Conservation (phyloP, 169 alveolate genomes). For the Miamiensis avidus region DNA sequence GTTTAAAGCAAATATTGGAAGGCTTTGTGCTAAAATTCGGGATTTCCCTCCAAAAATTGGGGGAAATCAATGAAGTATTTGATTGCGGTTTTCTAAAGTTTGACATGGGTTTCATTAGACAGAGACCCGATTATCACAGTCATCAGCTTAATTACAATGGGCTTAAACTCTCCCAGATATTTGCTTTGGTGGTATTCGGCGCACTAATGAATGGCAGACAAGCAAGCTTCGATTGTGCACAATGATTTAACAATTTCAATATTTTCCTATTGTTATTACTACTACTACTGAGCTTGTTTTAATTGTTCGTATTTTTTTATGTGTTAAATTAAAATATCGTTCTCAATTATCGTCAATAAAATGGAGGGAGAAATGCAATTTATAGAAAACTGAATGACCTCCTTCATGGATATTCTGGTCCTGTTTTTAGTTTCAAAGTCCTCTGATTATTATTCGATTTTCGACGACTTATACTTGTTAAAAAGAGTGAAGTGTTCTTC, state of each 20-base stretch:
- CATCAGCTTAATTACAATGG: too few species aligned
- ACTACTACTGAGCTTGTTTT: too few species aligned
- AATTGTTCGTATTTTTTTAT: too few species aligned
- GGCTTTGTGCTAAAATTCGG: neutral
- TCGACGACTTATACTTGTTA: neutral
- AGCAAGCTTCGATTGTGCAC: too few species aligned
- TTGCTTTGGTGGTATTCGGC: too few species aligned
- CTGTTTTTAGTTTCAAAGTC: neutral
- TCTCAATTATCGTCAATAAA: neutral
- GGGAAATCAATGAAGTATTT: neutral
- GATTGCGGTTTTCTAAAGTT: neutral
- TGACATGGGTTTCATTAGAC: too few species aligned
- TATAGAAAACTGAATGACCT: too few species aligned
- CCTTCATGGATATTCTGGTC: neutral
- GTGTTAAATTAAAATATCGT: neutral
- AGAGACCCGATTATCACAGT: too few species aligned
- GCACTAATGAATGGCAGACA: too few species aligned
- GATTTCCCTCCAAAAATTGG: neutral
- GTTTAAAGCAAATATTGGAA: neutral
- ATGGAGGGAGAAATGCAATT: neutral
- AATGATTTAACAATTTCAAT: too few species aligned
- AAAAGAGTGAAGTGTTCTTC: neutral
- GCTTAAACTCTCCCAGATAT: too few species aligned
- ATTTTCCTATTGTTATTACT: too few species aligned
- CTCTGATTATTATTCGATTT: neutral